Evolutionary conservation across 2,329 filamentous ascomycete genomes (phyloP).

Genomic region (Rhynchosporium secalis): DNA sequence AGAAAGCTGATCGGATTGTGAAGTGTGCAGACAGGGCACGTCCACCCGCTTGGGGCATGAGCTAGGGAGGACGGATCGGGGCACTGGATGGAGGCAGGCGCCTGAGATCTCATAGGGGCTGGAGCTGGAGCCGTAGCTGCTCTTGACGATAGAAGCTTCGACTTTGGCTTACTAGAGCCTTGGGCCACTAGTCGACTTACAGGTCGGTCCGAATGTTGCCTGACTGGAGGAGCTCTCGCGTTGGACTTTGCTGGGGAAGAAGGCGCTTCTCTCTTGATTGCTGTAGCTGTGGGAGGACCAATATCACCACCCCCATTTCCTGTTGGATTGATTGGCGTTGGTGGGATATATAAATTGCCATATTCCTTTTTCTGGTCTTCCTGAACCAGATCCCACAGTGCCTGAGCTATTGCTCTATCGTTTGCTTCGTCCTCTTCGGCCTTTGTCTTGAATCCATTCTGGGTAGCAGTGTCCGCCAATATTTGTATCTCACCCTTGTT

Average conservation of each 20-base stretch:
- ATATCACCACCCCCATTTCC: slow-evolving; percentile 38
- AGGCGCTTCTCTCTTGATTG: slow-evolving; percentile 22
- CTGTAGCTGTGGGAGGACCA: slow-evolving; percentile 16
- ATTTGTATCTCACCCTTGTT: slow-evolving; percentile 66
- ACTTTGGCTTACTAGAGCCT: slow-evolving; percentile 26
- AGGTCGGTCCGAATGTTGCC: slow-evolving; percentile 29
- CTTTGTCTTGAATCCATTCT: slow-evolving; percentile 76
- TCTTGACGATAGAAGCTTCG: slow-evolving; percentile 24
- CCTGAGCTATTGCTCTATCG: slow-evolving; percentile 80
- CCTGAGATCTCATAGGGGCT: background rate
- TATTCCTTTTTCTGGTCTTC: slow-evolving; percentile 56
- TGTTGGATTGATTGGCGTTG: slow-evolving; percentile 37
- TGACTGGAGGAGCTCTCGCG: slow-evolving; percentile 22
- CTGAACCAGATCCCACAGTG: slow-evolving; percentile 82
- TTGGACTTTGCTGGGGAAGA: slow-evolving; percentile 8
- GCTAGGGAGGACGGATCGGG: slow-evolving; percentile 16
- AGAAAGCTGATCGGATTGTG: slow-evolving; percentile 53
- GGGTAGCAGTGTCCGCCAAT: slow-evolving; percentile 62
- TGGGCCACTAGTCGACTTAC: slow-evolving; percentile 36
- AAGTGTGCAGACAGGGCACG: slow-evolving; percentile 57
- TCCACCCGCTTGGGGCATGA: slow-evolving; percentile 50
- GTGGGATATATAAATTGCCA: slow-evolving; percentile 35
- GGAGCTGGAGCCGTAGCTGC: slow-evolving; percentile 17
- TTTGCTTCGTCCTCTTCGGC: slow-evolving; percentile 89
- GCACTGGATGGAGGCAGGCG: background rate